Base-by-base conservation (phyloP, 2,329 filamentous ascomycete species). In the Rutstroemia sp. region DNA sequence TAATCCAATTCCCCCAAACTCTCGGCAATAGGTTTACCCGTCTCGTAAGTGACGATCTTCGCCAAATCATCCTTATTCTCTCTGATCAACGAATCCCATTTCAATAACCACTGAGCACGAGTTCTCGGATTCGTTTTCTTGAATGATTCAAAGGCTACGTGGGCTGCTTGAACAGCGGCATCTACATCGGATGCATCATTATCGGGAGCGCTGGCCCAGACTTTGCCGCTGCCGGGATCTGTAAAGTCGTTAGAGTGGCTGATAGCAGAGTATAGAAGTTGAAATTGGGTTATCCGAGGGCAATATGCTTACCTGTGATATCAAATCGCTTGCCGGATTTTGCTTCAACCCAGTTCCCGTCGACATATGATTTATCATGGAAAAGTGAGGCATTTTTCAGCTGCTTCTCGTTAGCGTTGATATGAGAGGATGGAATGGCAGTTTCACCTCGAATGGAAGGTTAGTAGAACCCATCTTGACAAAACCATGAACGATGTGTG, bases 41-140 rank as follows among this genome's bases (percentile, higher is more conserved):
- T 79, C 67, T 80, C 80, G 60, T 84, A 80, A 0, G 81, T 83
- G 3, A 86, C 72, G 56, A 86, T 81, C 21, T 78, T 77, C 2
- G 83, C 82, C 37, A 87, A 70, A 62, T 87, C 84, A 50, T 84
- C 79, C 58, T 73, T 76, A 61, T 84, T 80, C 52, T 80, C 80
- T 7, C 78, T 76, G 61, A 87, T 86, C 55, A 88, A 73, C 3
- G 76, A 69, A 68, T 87, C 80, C 83, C 84, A 88, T 68, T 82
- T 82, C 54, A 84, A 69, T 9, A 88, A 72, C 69, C 80, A 78
- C 63, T 85, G 78, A 1, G 84, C 83, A 53, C 84, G 77, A 52
- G 76, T 75, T 16, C 81, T 75, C 0, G 85, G 83, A 61, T 79
- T 86, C 54, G 78, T 70, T 60, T 81, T 83, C 57, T 74, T 76